Evolutionary conservation across 2,329 filamentous ascomycete genomes (phyloP).

Genomic region (Spiromastix sp.): DNA sequence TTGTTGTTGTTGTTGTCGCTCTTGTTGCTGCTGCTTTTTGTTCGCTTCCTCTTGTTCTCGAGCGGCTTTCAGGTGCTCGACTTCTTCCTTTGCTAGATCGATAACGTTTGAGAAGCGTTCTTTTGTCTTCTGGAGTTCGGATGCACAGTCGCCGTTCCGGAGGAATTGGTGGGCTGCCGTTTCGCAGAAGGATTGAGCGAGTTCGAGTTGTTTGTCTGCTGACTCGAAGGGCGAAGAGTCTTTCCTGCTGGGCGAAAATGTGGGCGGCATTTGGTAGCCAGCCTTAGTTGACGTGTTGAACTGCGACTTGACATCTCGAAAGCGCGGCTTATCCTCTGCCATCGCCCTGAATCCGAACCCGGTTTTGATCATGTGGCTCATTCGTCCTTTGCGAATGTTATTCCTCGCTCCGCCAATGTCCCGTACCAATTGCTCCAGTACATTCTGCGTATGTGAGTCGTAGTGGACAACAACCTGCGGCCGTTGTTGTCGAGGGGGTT

Average conservation of each 20-base stretch:
- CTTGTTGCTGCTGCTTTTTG: constrained; percentile 12
- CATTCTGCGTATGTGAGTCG: constrained; percentile 73
- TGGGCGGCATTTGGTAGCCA: constrained; percentile 20
- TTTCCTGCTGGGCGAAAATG: constrained; percentile 37
- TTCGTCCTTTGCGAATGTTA: constrained; percentile 75
- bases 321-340: constrained; percentile 5
- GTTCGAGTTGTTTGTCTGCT: constrained; percentile 68
- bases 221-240: constrained; percentile 55
- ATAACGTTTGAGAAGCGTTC: constrained; percentile 54
- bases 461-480: constrained; percentile 85
- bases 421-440: constrained; percentile 73
- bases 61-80: constrained; percentile 46
- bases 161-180: constrained; percentile 80
- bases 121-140: constrained; percentile 62
- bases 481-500: constrained; percentile 53
- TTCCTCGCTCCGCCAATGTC: constrained; percentile 73
- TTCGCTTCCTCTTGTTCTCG: constrained; percentile 23
- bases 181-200: constrained; percentile 72
- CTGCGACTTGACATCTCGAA: constrained; percentile 3
- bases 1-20: constrained; percentile 8
- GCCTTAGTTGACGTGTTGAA: constrained; percentile 1
- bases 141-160: constrained; percentile 74
- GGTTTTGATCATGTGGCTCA: constrained; percentile 29
- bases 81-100: constrained; percentile 50
- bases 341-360: constrained; percentile 11